These are phyloP conservation scores for Xylogone sp. DNA, from an alignment of 2,329 filamentous ascomycete species.

Conservation along the genomic window DNA sequence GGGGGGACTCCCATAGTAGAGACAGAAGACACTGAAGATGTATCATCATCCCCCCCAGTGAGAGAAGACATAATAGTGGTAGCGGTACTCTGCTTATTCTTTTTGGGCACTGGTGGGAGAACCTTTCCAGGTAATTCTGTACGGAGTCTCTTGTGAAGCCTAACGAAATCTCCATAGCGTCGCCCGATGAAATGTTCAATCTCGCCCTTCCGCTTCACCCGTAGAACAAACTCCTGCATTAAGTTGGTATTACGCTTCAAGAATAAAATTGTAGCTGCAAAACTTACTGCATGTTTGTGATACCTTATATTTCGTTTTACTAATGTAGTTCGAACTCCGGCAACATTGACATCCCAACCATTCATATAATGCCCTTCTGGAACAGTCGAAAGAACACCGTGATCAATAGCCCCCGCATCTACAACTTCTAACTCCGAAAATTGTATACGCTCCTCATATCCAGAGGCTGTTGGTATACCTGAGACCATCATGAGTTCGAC, in stretches of 20 bases:
- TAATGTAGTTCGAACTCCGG: constrained; percentile 76
- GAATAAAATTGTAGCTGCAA: constrained; percentile 1
- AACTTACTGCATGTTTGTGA: constrained; percentile 81
- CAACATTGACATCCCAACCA: constrained; percentile 95
- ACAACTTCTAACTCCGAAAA: constrained; percentile 98
- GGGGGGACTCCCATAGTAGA: constrained; percentile 21
- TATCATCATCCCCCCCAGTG: constrained; percentile 65
- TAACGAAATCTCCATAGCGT: constrained; percentile 83
- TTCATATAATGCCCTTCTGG: constrained; percentile 92
- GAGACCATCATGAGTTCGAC: constrained; percentile 99
- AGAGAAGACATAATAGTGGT: constrained; percentile 51
- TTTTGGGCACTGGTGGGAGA: constrained; percentile 79
- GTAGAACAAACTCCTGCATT: constrained; percentile 77
- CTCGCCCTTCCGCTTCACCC: constrained; percentile 74
- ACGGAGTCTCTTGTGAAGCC: constrained; percentile 73
- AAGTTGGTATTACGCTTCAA: neutral
- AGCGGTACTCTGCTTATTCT: constrained; percentile 80
- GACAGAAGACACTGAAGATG: constrained; percentile 65
- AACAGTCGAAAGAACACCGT: constrained; percentile 79
- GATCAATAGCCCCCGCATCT: constrained; percentile 87
- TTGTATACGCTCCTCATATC: constrained; percentile 94
- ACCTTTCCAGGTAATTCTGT: constrained; percentile 88
- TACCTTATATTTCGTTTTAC: constrained; percentile 84
- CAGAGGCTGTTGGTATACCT: constrained; percentile 89
- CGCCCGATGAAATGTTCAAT: constrained; percentile 76